These are phyloP conservation scores for Beauveria varroae DNA, from an alignment of 2,329 filamentous ascomycete genomes.

Conservation along the genomic window DNA sequence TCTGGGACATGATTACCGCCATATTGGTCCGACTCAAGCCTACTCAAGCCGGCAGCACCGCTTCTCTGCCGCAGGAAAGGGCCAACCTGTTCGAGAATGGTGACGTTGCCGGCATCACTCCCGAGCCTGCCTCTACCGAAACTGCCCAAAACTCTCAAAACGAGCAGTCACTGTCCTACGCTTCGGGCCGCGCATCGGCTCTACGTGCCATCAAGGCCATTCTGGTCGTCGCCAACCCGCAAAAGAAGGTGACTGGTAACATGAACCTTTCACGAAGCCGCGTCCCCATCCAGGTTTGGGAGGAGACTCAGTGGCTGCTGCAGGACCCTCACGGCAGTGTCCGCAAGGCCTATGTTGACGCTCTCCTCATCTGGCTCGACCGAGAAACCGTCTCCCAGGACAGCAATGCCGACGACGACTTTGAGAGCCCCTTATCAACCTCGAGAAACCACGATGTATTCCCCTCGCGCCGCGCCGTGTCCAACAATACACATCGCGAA, in stretches of 20 bases:
- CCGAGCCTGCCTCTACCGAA: constrained; percentile 31
- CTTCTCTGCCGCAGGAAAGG: constrained; percentile 41
- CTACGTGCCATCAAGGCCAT: constrained; percentile 77
- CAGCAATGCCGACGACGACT: constrained; percentile 48
- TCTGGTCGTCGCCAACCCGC: constrained; percentile 70
- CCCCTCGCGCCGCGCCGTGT: constrained; percentile 55
- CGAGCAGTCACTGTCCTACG: constrained; percentile 47
- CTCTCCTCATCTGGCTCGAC: constrained; percentile 75
- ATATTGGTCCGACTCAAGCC: constrained; percentile 75
- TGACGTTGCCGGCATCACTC: constrained; percentile 20
- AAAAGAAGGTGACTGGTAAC: constrained; percentile 49
- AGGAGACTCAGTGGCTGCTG: constrained; percentile 91
- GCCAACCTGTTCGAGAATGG: constrained; percentile 29
- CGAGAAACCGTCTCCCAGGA: constrained; percentile 67
- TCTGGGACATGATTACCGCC: constrained; percentile 84
- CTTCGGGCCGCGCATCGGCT: constrained; percentile 53
- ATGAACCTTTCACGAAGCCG: constrained; percentile 62
- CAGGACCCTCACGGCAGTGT: constrained; percentile 72
- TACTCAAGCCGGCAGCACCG: constrained; percentile 34
- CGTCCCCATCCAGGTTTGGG: constrained; percentile 80
- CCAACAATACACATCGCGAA: constrained; percentile 57
- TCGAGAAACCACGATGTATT: constrained; percentile 33
- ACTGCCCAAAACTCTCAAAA: constrained; percentile 32
- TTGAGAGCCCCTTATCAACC: constrained; percentile 37
- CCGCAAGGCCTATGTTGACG: constrained; percentile 77